Conservation (phyloP, 495 filamentous ascomycete species). For the Tirmania nivea region DNA sequence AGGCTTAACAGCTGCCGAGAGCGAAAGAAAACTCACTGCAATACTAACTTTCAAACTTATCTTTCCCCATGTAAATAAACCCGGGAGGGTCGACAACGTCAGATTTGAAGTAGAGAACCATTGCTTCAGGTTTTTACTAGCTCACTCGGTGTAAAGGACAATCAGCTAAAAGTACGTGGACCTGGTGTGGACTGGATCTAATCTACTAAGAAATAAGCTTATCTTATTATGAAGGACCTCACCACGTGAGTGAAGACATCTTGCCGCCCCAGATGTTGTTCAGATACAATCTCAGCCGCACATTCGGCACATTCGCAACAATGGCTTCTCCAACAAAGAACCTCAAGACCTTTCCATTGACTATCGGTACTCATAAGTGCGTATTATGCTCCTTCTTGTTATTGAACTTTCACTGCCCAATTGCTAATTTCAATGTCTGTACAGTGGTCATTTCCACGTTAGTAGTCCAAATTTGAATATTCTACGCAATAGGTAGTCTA, state of each 20-base stretch:
- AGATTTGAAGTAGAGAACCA: constrained; percentile 95
- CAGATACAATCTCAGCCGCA: no score
- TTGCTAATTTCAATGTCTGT: constrained; percentile 1
- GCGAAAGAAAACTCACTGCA: constrained; percentile 16
- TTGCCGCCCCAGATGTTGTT: no score
- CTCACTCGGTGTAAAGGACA: no score
- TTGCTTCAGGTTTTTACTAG: constrained; percentile 21
- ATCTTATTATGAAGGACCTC: no score
- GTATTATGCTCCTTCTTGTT: constrained; percentile 3
- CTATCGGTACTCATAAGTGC: constrained; percentile 76
- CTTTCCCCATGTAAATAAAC: constrained; percentile 88
- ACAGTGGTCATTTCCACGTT: constrained; percentile 71
- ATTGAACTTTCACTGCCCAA: not conserved
- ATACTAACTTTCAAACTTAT: constrained; percentile 82
- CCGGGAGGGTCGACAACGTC: constrained; percentile 53
- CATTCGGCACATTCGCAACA: not conserved
- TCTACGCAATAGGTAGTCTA: not conserved
- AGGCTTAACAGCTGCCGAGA: not conserved
- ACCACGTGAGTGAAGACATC: no score
- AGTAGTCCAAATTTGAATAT: not conserved
- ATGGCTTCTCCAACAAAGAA: constrained; percentile 39
- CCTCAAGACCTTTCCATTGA: constrained; percentile 38
- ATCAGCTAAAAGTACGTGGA: no score
- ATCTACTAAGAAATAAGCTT: no score
- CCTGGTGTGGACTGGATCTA: no score